Evolutionary conservation across 352 stramenopile species (phyloP).

Genomic region (Globisporangium paddicum): DNA sequence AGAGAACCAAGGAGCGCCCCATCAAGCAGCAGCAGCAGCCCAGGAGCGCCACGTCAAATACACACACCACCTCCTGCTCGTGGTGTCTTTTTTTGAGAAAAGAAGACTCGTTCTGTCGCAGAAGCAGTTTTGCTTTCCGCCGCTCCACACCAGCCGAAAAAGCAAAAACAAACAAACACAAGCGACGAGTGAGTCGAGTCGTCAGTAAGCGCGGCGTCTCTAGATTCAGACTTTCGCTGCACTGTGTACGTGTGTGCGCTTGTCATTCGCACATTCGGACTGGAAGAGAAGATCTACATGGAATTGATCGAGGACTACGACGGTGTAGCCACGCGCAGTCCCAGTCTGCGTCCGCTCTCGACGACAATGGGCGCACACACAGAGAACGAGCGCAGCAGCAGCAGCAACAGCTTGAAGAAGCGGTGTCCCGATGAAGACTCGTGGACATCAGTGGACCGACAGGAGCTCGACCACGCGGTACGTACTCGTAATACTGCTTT

Average conservation of each 20-base stretch:
- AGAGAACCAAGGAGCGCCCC: too few relatives aligned
- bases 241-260: neutral
- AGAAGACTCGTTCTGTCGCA: too few relatives aligned
- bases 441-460: slow-evolving; percentile 78
- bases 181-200: too few relatives aligned
- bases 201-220: too few relatives aligned
- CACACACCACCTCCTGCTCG: neutral
- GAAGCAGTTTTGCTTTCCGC: too few relatives aligned
- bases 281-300: neutral
- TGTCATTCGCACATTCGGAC: neutral
- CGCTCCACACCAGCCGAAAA: too few relatives aligned
- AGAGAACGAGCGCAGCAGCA: slow-evolving; percentile 1
- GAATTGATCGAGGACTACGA: slow-evolving; percentile 18
- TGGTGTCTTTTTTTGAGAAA: neutral
- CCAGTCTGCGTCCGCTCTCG: slow-evolving; percentile 1
- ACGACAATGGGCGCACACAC: neutral
- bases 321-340: neutral
- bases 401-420: slow-evolving; percentile 14
- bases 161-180: too few relatives aligned
- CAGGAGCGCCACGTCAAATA: too few relatives aligned
- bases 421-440: slow-evolving; percentile 68
- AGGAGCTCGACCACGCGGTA: slow-evolving; percentile 78
- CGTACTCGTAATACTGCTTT: neutral
- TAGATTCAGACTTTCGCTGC: too few relatives aligned
- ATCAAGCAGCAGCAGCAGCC: too few relatives aligned